Evolutionary conservation across 2,329 filamentous ascomycete genomes (phyloP), one percentile per base, ranked within the genome.

Genomic region (Aspergillus sojae): DNA sequence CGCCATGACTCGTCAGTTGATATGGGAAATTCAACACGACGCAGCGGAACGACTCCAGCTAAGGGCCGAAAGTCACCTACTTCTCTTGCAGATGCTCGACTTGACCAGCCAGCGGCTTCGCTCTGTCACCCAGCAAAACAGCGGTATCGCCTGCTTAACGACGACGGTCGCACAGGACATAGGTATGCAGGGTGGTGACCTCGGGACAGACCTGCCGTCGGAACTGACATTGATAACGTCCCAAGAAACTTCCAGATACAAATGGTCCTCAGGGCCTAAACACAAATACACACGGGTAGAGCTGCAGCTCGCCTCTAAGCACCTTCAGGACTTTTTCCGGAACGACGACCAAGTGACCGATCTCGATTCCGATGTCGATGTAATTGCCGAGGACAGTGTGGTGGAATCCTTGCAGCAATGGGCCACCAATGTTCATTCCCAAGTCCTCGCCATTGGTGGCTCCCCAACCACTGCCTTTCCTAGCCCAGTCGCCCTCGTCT

Each of bases 1-100:
- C 28, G 75, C 76, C 21, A 69, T 77, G 36, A 76, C 73, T 3
- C 73, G 75, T 12, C 75, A 75, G 28, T 59, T 78, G 28, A 76
- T 79, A 23, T 79, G 75, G 74, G 76, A 77, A 30, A 76, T 77
- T 10, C 75, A 77, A 60, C 69, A 74, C 41, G 72, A 77, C 58
- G 72, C 71, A 5, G 71, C 70, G 9, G 67, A 73, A 30, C 72
- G 76, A n/a, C 61, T 60, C 28, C 66, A 67, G 19, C 68, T 78
- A 57, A 65, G 65, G 39, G 58, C 70, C 21, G 71, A 71, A 4
- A 67, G 73, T 48, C 69, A 72, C 14, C 60, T 64, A 19, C 68
- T 76, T 19, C 63, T 79, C 46, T 62, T 67, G 23, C 64, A 73
- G 26, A 69, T 75, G 64, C 53, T 75, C 30, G 64, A 70, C 16